These are phyloP conservation scores for Puccinia coronata DNA, from an alignment of 1,284 basidiomycete species.

Conservation along the genomic window DNA sequence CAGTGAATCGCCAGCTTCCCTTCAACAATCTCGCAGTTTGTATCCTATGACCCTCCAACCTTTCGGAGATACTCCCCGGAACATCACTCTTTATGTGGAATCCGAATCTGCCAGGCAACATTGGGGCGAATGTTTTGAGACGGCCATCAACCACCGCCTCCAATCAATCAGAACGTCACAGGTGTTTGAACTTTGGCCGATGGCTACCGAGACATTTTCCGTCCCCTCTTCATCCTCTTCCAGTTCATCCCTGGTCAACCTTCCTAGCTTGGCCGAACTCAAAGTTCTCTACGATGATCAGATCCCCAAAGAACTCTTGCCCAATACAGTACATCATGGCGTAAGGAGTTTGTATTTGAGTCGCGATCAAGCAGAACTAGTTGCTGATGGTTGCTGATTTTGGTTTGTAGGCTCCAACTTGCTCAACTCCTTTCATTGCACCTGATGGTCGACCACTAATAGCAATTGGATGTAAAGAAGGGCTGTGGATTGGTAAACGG, in stretches of 20 bases:
- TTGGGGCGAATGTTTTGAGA: constrained; percentile 86
- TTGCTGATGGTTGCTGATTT: background rate
- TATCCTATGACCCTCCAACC: constrained; percentile 45
- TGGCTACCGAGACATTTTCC: constrained; percentile 49
- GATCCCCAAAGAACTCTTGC: constrained; percentile 21
- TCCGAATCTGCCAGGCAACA: constrained; percentile 71
- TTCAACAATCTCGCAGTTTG: constrained; percentile 22
- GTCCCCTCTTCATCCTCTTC: constrained; percentile 28
- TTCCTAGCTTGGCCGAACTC: constrained; percentile 30
- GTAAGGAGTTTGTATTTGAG: background rate
- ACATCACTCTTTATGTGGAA: constrained; percentile 75
- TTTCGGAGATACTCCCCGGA: constrained; percentile 32
- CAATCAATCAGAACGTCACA: constrained; percentile 88
- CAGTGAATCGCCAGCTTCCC: background rate
- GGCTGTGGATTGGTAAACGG: constrained; percentile 93
- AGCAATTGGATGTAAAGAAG: constrained; percentile 90
- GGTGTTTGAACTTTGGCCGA: constrained; percentile 61
- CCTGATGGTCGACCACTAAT: constrained; percentile 79
- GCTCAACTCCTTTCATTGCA: constrained; percentile 61
- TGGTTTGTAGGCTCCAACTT: constrained; percentile 51
- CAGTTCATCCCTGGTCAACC: constrained; percentile 4
- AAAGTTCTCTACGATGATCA: constrained; percentile 28
- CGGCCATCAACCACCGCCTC: constrained; percentile 78
- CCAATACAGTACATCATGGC: constrained; percentile 25
- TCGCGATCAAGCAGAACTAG: background rate